These are phyloP conservation scores for Shiraia sp. DNA, from an alignment of 2,329 filamentous ascomycete species.

Conservation along the genomic window DNA sequence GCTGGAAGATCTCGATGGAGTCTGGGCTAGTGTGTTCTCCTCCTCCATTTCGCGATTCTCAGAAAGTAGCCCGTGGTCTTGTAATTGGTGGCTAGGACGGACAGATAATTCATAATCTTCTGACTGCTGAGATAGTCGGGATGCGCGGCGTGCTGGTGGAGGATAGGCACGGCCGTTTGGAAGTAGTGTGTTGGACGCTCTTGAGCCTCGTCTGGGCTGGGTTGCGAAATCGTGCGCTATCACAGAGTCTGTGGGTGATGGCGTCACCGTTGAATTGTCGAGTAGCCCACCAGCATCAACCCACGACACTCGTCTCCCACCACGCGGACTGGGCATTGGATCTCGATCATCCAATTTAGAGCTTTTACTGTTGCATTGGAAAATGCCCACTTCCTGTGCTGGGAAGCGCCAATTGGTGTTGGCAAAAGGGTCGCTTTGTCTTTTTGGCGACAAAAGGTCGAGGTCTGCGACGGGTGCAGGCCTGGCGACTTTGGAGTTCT, in stretches of 20 bases:
- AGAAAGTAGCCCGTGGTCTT: constrained; percentile 29
- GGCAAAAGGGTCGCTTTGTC: constrained; percentile 27
- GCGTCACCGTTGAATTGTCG: constrained; percentile 48
- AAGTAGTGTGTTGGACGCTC: constrained; percentile 31
- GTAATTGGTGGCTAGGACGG: constrained; percentile 26
- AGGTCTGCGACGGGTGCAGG: constrained; percentile 41
- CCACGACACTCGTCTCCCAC: constrained; percentile 68
- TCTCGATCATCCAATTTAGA: constrained; percentile 29
- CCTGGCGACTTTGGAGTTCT: constrained; percentile 47
- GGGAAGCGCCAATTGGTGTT: constrained; percentile 43
- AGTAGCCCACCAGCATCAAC: constrained; percentile 83
- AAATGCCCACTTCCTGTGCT: constrained; percentile 16
- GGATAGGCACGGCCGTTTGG: constrained; percentile 29
- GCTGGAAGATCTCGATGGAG: constrained; percentile 20
- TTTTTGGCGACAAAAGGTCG: constrained; percentile 25
- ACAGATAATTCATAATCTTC: constrained; percentile 36
- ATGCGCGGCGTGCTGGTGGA: constrained; percentile 33
- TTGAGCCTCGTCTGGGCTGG: constrained; percentile 34
- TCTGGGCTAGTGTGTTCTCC: constrained; percentile 11
- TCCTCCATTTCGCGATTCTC: constrained; percentile 28
- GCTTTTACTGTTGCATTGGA: constrained; percentile 28
- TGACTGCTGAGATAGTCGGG: constrained; percentile 39
- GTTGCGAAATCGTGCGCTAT: constrained; percentile 49
- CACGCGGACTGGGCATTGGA: constrained; percentile 43
- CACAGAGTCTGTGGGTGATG: constrained; percentile 42